Conservation (phyloP, 257 asterid species). For the Dorcoceras hygrometricum region DNA sequence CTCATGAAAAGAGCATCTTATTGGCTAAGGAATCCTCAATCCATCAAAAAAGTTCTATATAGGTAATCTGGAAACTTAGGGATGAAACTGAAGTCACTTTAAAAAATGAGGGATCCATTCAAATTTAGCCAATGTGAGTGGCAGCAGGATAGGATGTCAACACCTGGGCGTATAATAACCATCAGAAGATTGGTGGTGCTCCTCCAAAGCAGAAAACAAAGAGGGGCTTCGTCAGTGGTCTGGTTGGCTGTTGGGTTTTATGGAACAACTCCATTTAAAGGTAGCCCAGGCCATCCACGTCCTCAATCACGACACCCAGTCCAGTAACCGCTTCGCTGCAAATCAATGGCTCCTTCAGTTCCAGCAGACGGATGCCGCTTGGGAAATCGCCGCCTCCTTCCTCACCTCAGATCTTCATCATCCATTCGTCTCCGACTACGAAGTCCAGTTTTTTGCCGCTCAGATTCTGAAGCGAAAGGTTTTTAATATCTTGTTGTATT, state of each 20-base stretch:
- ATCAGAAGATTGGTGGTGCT: not conserved
- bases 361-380: constrained; percentile 77
- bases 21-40: too few relatives aligned
- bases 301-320: constrained; percentile 79
- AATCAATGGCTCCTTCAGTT: constrained; percentile 93
- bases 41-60: too few relatives aligned
- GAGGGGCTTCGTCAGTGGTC: not conserved
- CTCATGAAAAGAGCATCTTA: too few relatives aligned
- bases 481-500: not conserved
- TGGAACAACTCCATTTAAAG: constrained; percentile 71
- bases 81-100: too few relatives aligned
- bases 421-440: constrained; percentile 45
- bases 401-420: constrained; percentile 59
- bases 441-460: constrained; percentile 84
- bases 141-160: not conserved
- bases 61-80: too few relatives aligned
- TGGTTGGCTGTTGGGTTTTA: constrained; percentile 19
- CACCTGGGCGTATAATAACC: constrained; percentile 1
- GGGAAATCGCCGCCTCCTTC: constrained; percentile 82
- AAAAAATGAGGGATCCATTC: not conserved
- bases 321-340: constrained; percentile 88
- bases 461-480: constrained; percentile 95
- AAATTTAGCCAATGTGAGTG: too few relatives aligned
- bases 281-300: constrained; percentile 86
- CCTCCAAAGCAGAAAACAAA: not conserved